Evolutionary conservation across 78 protist species (phyloP).

Genomic region (Protostelium mycophagum): DNA sequence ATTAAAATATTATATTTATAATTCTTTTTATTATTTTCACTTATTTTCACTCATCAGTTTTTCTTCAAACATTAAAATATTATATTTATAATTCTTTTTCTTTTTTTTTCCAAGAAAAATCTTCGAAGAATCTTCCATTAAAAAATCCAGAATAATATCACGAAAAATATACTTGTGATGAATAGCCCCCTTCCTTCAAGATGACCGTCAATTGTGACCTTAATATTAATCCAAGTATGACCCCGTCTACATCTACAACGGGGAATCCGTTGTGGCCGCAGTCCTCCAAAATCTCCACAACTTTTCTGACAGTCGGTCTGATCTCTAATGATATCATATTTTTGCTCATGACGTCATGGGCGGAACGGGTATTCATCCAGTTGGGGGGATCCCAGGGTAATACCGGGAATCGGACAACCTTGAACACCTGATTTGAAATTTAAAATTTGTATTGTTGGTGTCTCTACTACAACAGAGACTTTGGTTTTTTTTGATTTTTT

Average conservation of each 20-base stretch:
- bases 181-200: slow-evolving; percentile 6
- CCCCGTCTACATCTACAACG: slow-evolving; percentile 36
- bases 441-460: no score
- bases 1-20: no score
- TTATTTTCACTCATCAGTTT: no score
- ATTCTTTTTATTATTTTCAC: no score
- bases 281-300: slow-evolving; percentile 12
- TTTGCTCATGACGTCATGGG: slow-evolving; percentile 43
- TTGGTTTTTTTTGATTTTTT: no score
- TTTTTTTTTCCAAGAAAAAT: no score
- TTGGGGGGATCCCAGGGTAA: slow-evolving; percentile 15
- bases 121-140: no score
- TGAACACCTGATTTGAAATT: background rate
- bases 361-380: slow-evolving; percentile 24
- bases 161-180: no score
- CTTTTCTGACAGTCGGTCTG: slow-evolving; percentile 19
- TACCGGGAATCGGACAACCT: background rate
- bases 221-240: slow-evolving; percentile 30
- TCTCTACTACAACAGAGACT: no score
- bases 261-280: slow-evolving; percentile 65
- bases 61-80: no score
- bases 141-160: no score
- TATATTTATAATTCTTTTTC: no score
- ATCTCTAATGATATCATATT: slow-evolving; percentile 21
- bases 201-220: slow-evolving; percentile 44